Evolutionary conservation across 208 protist genomes (phyloP).

Genomic region (Leishmania aethiopica): DNA sequence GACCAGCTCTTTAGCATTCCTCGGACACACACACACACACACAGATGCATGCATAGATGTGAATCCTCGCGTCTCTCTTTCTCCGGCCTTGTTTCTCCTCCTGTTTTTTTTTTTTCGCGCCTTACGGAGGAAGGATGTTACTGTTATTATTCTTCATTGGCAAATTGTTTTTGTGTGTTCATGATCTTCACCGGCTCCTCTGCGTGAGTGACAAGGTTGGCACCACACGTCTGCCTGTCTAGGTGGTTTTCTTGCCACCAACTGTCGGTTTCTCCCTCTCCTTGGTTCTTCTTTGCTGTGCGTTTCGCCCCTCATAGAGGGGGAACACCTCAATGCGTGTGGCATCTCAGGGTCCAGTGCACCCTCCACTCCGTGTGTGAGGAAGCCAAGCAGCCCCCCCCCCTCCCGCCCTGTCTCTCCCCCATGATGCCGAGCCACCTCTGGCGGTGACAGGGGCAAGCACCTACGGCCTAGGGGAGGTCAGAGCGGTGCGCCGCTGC

Average conservation of each 20-base stretch:
- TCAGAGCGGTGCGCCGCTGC: not conserved
- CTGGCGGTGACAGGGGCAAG: not conserved
- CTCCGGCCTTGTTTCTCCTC: not conserved
- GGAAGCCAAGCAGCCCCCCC: not conserved
- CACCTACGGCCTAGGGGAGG: not conserved
- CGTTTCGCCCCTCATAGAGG: not conserved
- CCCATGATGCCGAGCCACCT: not conserved
- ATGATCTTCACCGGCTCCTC: not conserved
- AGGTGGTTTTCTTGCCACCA: not conserved
- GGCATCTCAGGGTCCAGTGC: not conserved
- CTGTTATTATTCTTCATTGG: not conserved
- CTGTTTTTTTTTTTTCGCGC: not conserved
- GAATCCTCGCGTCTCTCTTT: not conserved
- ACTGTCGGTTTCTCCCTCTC: not conserved
- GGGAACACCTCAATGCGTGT: not conserved
- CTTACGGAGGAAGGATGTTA: too few species aligned
- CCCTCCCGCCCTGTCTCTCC: not conserved
- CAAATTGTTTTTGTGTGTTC: not conserved
- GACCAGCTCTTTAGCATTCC: not conserved
- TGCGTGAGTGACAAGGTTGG: not conserved
- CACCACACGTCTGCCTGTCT: not conserved
- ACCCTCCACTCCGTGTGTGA: not conserved
- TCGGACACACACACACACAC: not conserved
- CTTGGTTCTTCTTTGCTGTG: not conserved
- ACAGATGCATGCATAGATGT: not conserved